phyloP scores from a whole-genome alignment of 2,329 filamentous ascomycete species.

The Monosporascus sp. region DNA sequence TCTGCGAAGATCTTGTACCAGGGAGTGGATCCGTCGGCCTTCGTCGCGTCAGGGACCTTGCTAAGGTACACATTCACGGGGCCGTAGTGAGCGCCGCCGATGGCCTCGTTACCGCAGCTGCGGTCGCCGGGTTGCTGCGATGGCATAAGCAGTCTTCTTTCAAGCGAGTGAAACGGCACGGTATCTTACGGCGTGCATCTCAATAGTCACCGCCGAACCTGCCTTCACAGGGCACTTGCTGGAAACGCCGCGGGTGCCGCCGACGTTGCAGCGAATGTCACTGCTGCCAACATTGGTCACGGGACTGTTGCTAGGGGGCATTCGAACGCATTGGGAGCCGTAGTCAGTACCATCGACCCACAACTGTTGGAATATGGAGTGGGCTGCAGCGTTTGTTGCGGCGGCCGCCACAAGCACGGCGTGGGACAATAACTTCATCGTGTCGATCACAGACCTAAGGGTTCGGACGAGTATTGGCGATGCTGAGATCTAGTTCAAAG shows the following conservation, averaged over 20 bases:
- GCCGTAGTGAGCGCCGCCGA: conserved; percentile 49
- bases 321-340: conserved; percentile 40
- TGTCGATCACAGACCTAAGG: conserved; percentile 5
- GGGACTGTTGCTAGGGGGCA: conserved; percentile 46
- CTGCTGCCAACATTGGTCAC: conserved; percentile 38
- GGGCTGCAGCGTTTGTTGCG: conserved; percentile 35
- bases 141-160: background rate
- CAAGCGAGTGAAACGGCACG: background rate
- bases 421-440: conserved; percentile 32
- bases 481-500: conserved; percentile 5
- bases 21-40: conserved; percentile 33
- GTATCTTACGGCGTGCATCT: conserved; percentile 23
- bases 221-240: conserved; percentile 40
- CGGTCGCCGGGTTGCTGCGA: conserved; percentile 39
- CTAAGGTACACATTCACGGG: conserved; percentile 48
- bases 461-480: background rate
- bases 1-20: conserved; percentile 52
- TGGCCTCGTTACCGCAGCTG: conserved; percentile 40
- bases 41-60: conserved; percentile 42
- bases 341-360: conserved; percentile 43
- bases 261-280: conserved; percentile 40
- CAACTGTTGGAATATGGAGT: conserved; percentile 48
- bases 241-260: conserved; percentile 26
- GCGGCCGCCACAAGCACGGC: conserved; percentile 29
- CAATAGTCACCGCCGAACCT: conserved; percentile 24